Conservation (phyloP, 257 asterid species). For the Voacanga thouarsii region DNA sequence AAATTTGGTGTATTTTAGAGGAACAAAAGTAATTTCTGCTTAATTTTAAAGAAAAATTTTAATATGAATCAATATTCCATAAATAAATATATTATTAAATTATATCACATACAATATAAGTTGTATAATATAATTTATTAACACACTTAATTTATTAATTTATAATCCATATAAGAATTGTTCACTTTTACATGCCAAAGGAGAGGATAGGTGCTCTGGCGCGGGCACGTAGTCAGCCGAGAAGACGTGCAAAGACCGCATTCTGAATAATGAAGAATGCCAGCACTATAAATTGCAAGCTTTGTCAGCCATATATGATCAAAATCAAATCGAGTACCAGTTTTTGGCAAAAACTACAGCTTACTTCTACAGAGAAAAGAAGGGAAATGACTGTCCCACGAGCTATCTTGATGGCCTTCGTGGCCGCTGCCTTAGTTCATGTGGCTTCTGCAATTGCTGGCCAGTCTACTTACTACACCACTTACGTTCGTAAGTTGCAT, state of each 20-base stretch:
- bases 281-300: neutral
- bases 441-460: constrained; percentile 10
- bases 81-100: no score
- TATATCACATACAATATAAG: no score
- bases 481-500: constrained; percentile 4
- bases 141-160: no score
- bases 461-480: neutral
- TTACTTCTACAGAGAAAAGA: neutral
- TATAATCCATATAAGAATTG: no score
- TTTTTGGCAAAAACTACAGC: neutral
- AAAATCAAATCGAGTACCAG: neutral
- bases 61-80: no score
- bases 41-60: no score
- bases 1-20: no score
- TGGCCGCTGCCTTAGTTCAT: neutral
- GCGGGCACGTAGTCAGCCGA: no score
- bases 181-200: no score
- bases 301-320: neutral
- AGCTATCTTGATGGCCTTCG: constrained; percentile 2
- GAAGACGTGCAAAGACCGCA: neutral
- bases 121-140: no score
- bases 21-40: no score
- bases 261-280: neutral
- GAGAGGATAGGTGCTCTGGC: no score
- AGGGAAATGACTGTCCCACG: neutral